Evolutionary conservation across 371 early-diverging fungal genomes (phyloP).

Genomic region (Mucor sp.): DNA sequence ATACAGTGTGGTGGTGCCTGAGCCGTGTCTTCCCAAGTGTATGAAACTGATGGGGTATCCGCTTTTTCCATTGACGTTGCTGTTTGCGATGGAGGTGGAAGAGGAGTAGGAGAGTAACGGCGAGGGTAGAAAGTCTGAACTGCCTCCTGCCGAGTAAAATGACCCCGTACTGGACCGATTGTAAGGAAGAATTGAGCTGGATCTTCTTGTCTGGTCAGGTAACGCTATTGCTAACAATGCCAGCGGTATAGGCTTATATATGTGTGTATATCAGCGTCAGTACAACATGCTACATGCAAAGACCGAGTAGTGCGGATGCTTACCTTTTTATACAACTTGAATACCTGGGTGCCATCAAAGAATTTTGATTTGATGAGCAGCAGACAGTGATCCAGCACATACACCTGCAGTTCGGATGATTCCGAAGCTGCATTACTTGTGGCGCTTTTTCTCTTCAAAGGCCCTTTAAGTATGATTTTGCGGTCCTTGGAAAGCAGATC

Average conservation of each 20-base stretch:
- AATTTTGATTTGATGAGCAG: slow-evolving; percentile 69
- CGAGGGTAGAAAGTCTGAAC: not conserved
- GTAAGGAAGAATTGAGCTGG: slow-evolving; percentile 41
- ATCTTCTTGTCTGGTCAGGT: slow-evolving; percentile 57
- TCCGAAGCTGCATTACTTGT: slow-evolving; percentile 54
- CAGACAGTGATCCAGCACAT: slow-evolving; percentile 86
- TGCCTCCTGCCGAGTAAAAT: slow-evolving; percentile 7
- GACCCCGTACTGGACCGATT: slow-evolving; percentile 27
- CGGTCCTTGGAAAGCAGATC: slow-evolving; percentile 61
- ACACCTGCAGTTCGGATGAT: slow-evolving; percentile 68
- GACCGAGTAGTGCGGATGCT: not conserved
- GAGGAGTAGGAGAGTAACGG: not conserved
- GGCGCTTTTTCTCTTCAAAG: slow-evolving; percentile 71
- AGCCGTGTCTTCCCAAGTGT: slow-evolving; percentile 75
- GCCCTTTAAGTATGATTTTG: slow-evolving; percentile 80
- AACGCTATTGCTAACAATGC: slow-evolving; percentile 66
- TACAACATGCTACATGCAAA: not conserved
- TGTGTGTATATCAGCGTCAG: not conserved
- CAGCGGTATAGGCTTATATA: slow-evolving; percentile 74
- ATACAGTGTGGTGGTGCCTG: slow-evolving; percentile 69
- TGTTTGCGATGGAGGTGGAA: not conserved
- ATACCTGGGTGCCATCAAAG: slow-evolving; percentile 33
- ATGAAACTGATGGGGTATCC: slow-evolving; percentile 72
- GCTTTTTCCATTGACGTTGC: slow-evolving; percentile 23
- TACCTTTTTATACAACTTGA: slow-evolving; percentile 49